phyloP scores from a whole-genome alignment of 768 basidiomycete species.

The Termitomyces eurrhizus region DNA sequence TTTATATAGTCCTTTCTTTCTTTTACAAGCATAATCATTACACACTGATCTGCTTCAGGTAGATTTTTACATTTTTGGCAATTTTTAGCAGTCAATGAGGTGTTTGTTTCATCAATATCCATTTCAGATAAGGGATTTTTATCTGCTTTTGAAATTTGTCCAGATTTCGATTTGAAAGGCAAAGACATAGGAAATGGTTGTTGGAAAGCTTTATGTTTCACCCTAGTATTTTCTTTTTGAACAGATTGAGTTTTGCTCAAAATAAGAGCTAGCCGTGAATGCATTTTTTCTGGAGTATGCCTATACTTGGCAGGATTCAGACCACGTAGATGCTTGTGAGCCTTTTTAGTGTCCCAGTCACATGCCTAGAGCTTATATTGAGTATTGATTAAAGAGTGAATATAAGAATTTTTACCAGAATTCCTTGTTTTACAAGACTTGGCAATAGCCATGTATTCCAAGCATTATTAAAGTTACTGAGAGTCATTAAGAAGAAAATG shows the following conservation, averaged over 20 bases:
- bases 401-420: neutral
- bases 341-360: neutral
- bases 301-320: neutral
- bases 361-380: neutral
- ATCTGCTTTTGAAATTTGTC: too few relatives aligned
- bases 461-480: too few relatives aligned
- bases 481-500: too few relatives aligned
- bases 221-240: too few relatives aligned
- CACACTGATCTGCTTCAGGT: neutral
- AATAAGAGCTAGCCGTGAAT: neutral
- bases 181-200: too few relatives aligned
- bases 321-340: neutral
- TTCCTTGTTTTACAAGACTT: neutral
- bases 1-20: neutral
- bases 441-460: too few relatives aligned
- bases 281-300: neutral
- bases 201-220: too few relatives aligned
- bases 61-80: neutral
- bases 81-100: neutral
- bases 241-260: too few relatives aligned
- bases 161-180: too few relatives aligned
- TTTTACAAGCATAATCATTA: neutral
- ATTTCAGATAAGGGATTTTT: too few relatives aligned
- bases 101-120: neutral
- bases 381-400: neutral